Evolutionary conservation across 352 stramenopile species (phyloP).

Genomic region (Sclerospora graminicola): DNA sequence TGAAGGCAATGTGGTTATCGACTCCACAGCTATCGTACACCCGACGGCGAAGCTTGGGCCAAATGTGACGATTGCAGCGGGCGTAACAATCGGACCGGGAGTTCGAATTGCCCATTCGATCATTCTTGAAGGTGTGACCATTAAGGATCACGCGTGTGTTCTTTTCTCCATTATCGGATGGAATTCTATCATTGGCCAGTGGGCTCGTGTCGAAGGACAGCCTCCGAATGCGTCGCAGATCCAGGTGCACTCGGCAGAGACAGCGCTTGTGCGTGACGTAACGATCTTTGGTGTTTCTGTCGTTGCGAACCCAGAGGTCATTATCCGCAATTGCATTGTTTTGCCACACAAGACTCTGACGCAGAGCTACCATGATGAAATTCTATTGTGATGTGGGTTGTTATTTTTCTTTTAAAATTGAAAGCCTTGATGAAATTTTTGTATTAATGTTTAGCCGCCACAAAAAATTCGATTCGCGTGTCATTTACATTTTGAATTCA

Average conservation of each 20-base stretch:
- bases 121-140: slow-evolving; percentile 80
- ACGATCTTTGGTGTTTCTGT: slow-evolving; percentile 86
- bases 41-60: slow-evolving; percentile 79
- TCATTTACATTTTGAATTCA: too few relatives aligned
- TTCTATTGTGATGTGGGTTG: slow-evolving; percentile 72
- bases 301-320: slow-evolving; percentile 78
- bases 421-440: too few relatives aligned
- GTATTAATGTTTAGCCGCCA: too few relatives aligned
- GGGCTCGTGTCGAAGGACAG: slow-evolving; percentile 76
- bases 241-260: slow-evolving; percentile 56
- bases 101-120: slow-evolving; percentile 82
- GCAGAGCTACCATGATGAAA: slow-evolving; percentile 85
- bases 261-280: slow-evolving; percentile 73
- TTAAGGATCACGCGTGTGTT: slow-evolving; percentile 84
- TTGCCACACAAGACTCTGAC: slow-evolving; percentile 82
- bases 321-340: slow-evolving; percentile 87
- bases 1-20: slow-evolving; percentile 82
- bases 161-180: slow-evolving; percentile 83
- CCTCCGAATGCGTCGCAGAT: slow-evolving; percentile 70
- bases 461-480: too few relatives aligned
- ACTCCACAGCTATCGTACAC: slow-evolving; percentile 68
- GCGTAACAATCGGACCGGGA: slow-evolving; percentile 72
- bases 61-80: slow-evolving; percentile 79
- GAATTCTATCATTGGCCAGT: slow-evolving; percentile 85
- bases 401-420: too few relatives aligned